These are phyloP conservation scores for Physocladia obscura DNA, from an alignment of 192 early-diverging fungal species.

Conservation along the genomic window DNA sequence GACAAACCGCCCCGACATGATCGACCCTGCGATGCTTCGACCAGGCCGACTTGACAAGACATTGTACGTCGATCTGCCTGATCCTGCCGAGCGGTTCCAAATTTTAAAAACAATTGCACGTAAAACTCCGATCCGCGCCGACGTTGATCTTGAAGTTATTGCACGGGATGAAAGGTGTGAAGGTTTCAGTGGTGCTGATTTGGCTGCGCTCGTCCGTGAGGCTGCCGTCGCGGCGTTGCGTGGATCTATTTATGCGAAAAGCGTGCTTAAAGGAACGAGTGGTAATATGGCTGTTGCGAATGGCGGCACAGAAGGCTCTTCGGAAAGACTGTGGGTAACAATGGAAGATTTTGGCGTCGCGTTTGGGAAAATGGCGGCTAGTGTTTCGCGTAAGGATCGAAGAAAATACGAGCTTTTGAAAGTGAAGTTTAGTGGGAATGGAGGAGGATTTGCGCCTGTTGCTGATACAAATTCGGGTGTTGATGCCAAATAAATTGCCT, in stretches of 20 bases:
- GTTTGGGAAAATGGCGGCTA: slow-evolving; percentile 75
- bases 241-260: slow-evolving; percentile 47
- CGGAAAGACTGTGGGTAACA: slow-evolving; percentile 53
- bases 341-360: slow-evolving; percentile 75
- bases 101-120: slow-evolving; percentile 79
- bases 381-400: slow-evolving; percentile 53
- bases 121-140: slow-evolving; percentile 3
- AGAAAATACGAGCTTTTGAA: slow-evolving; percentile 22
- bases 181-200: slow-evolving; percentile 63
- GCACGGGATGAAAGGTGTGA: slow-evolving; percentile 49
- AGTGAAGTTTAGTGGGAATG: slow-evolving; percentile 29
- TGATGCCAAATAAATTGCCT: not conserved
- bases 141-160: slow-evolving; percentile 49
- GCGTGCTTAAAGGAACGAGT: slow-evolving; percentile 15
- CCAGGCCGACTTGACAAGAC: slow-evolving; percentile 94
- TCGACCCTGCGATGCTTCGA: slow-evolving; percentile 97
- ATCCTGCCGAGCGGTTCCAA: slow-evolving; percentile 71
- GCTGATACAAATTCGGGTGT: not conserved
- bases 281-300: slow-evolving; percentile 30
- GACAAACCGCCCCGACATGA: slow-evolving; percentile 96
- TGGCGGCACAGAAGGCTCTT: slow-evolving; percentile 19
- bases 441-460: not conserved
- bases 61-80: slow-evolving; percentile 96
- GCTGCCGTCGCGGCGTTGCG: slow-evolving; percentile 79
- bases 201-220: slow-evolving; percentile 56